Evolutionary conservation across 2,329 filamentous ascomycete species (phyloP).

Genomic region (Epichloe aotearoae): DNA sequence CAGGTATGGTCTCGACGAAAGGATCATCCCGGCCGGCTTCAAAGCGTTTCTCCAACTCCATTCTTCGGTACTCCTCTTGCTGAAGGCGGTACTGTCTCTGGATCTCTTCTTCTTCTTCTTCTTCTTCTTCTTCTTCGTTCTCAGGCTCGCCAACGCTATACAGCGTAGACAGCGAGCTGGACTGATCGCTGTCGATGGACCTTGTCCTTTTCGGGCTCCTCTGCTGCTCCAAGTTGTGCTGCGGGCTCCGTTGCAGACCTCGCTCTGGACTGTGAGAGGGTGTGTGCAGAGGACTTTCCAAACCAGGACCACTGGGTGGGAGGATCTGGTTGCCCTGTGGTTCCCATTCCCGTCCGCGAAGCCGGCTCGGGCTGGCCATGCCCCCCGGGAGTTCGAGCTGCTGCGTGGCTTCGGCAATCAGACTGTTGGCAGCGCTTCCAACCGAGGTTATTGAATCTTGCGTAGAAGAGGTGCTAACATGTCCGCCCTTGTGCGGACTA

Average conservation of each 20-base stretch:
- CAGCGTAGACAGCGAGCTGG: slow-evolving; percentile 42
- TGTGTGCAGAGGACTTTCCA: slow-evolving; percentile 7
- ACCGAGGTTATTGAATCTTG: slow-evolving; percentile 18
- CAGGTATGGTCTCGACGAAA: slow-evolving; percentile 15
- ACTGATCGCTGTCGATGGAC: slow-evolving; percentile 31
- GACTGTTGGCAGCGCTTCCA: slow-evolving; percentile 26
- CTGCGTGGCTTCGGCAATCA: slow-evolving; percentile 24
- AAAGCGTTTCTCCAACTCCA: background rate
- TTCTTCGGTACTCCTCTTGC: background rate
- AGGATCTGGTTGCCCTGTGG: slow-evolving; percentile 7
- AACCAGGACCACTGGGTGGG: slow-evolving; percentile 3
- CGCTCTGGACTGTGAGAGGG: slow-evolving; percentile 10
- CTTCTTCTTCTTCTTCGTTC: slow-evolving; percentile 15
- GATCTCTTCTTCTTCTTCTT: slow-evolving; percentile 9
- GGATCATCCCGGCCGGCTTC: slow-evolving; percentile 14
- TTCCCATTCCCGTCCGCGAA: slow-evolving; percentile 17
- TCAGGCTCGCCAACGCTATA: slow-evolving; percentile 40
- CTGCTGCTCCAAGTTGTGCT: slow-evolving; percentile 7
- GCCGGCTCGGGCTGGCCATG: slow-evolving; percentile 31
- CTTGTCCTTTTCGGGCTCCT: slow-evolving; percentile 11
- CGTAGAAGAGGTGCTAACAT: slow-evolving; percentile 9
- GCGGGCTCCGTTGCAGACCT: slow-evolving; percentile 9
- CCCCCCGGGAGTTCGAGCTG: slow-evolving; percentile 25
- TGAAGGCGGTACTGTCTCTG: slow-evolving; percentile 1
- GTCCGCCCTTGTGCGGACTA: slow-evolving; percentile 17